Evolutionary conservation across 139 green algal species (phyloP).

Genomic region (Choricystis sp.): DNA sequence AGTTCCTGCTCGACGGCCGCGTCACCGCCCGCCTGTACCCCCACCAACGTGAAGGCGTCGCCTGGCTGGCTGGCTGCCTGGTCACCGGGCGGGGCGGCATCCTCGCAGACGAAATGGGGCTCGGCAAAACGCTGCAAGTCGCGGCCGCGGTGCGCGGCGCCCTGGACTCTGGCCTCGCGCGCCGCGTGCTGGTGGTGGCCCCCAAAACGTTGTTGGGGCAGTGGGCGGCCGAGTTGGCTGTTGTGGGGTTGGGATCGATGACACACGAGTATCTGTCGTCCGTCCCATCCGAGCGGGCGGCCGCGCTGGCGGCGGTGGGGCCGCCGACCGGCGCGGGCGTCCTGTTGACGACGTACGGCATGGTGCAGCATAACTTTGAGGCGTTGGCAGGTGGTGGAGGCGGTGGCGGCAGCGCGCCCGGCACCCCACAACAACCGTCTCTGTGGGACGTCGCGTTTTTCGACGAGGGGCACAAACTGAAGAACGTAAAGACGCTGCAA

Average conservation of each 20-base stretch:
- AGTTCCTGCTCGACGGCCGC: neutral
- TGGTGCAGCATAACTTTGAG: slow-evolving; percentile 66
- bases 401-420: no score
- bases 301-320: slow-evolving; percentile 13
- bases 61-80: slow-evolving; percentile 63
- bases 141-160: slow-evolving; percentile 60
- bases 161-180: slow-evolving; percentile 19
- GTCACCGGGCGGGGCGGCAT: slow-evolving; percentile 45
- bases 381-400: slow-evolving; percentile 13
- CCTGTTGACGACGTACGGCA: slow-evolving; percentile 86
- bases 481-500: slow-evolving; percentile 75
- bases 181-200: slow-evolving; percentile 54
- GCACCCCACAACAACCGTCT: slow-evolving; percentile 15
- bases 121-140: slow-evolving; percentile 75
- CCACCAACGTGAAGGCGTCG: slow-evolving; percentile 55
- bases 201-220: slow-evolving; percentile 74
- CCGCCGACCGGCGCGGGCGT: slow-evolving; percentile 26
- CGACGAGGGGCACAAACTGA: slow-evolving; percentile 80
- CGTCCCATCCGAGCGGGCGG: slow-evolving; percentile 7
- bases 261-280: slow-evolving; percentile 17
- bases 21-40: slow-evolving; percentile 30
- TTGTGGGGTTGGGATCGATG: slow-evolving; percentile 40
- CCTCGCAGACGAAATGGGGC: slow-evolving; percentile 46
- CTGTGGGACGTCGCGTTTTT: slow-evolving; percentile 79
- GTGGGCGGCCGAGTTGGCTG: slow-evolving; percentile 68